Evolutionary conservation across 768 basidiomycete genomes (phyloP), one percentile per base, ranked within the genome.

Genomic region (Pisolithus tinctorius): DNA sequence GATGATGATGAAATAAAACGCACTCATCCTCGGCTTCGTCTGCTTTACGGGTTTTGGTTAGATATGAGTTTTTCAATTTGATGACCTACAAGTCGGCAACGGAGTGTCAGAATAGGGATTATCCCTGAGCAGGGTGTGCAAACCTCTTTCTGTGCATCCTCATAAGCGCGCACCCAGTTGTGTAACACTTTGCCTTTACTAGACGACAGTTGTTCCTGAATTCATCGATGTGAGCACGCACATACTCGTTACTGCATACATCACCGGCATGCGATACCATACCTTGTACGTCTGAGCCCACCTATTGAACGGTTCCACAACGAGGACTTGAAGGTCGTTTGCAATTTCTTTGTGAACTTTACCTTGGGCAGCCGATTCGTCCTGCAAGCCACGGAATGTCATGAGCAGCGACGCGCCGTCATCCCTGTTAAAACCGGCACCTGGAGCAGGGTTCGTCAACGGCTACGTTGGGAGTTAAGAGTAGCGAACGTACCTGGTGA

Each of bases 21-120:
- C 68, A 95, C 93, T 95, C 93, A 64, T 96, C 93, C 64, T 92
- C 92, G 7, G 86, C 85, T 62, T 96, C 93, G 59, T 96, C 93
- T 14, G 93, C 93, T 38, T 80, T 79, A 49, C 89, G 80, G 0
- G 80, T 84, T 67, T 93, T 95, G 30, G 76, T 68, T 10, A 90
- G 66, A 62, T 95, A 95, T 49, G 80, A 74, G 47, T 83, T 77
- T 69, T 88, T 92, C 55, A 93, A 69, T 67, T 85, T 86, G 40
- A 74, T 64, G 5, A 76, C 72, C 75, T 80, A 38, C 25, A 49
- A 30, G 40, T 55, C 16, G 56, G n/a, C 40, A 34, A 40, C 10
- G 30, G 31, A 23, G 36, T 14, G 48, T 46, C 51, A 46, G 4
- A 46, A 43, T 38, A n/a, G 44, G 29, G 5, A 48, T 36, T 36